Conservation (phyloP, 768 basidiomycete genomes). For the Tephrocybe sp. region DNA sequence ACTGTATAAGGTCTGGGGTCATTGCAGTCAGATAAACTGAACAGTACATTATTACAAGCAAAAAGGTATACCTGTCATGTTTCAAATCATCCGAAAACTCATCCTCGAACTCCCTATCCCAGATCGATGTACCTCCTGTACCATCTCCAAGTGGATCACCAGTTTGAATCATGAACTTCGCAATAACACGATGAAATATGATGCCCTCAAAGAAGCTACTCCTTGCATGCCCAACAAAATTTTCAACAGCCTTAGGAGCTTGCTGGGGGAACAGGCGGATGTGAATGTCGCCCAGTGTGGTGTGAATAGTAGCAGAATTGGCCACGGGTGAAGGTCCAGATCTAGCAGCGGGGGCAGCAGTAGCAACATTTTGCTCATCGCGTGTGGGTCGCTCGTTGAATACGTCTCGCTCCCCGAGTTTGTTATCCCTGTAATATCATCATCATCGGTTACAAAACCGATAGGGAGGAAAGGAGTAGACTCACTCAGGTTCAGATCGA, state of each 20-base stretch:
- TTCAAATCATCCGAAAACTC: conserved; percentile 87
- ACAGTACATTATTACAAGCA: neutral
- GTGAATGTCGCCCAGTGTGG: conserved; percentile 92
- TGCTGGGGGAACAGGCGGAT: conserved; percentile 86
- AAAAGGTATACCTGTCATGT: conserved; percentile 73
- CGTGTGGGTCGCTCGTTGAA: conserved; percentile 98
- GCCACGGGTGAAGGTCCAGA: conserved; percentile 70
- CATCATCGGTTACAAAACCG: neutral
- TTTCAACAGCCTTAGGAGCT: conserved; percentile 95
- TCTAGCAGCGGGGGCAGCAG: conserved; percentile 47
- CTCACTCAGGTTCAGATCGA: conserved; percentile 85
- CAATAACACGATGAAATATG: conserved; percentile 96
- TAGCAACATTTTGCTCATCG: conserved; percentile 89
- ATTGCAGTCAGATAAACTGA: neutral
- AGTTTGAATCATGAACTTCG: conserved; percentile 98
- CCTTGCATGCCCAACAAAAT: conserved; percentile 90
- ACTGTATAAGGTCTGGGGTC: conserved; percentile 88
- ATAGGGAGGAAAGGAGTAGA: conserved; percentile 9
- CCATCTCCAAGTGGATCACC: conserved; percentile 95
- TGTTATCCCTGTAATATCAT: conserved; percentile 60
- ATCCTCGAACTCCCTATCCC: conserved; percentile 89
- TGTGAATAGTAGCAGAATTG: conserved; percentile 86
- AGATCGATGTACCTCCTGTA: conserved; percentile 87
- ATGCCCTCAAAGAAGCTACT: conserved; percentile 91
- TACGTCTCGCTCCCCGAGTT: conserved; percentile 88